These are phyloP conservation scores for Asterella californica DNA, from an alignment of 225 moss, liverwort and hornwort species.

Conservation along the genomic window DNA sequence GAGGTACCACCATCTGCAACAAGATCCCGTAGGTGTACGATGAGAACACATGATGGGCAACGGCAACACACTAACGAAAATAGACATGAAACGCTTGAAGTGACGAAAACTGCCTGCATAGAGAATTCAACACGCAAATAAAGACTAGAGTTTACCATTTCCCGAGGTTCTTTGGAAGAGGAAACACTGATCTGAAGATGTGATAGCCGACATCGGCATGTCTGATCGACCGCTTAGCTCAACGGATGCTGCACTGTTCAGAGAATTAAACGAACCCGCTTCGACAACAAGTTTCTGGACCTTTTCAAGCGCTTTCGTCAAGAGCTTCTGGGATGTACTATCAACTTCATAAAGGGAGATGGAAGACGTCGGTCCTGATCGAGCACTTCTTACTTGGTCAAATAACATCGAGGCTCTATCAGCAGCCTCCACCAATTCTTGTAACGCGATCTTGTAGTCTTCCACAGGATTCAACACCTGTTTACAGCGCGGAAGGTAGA, in stretches of 20 bases:
- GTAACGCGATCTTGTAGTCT: constrained; percentile 59
- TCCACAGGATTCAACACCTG: constrained; percentile 55
- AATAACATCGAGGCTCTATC: constrained; percentile 60
- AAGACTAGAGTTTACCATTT: constrained; percentile 6
- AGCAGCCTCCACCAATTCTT: constrained; percentile 65
- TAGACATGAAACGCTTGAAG: not conserved
- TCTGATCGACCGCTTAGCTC: constrained; percentile 9
- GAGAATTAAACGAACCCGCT: not conserved
- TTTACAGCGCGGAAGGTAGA: constrained; percentile 27
- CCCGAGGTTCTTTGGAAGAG: not conserved
- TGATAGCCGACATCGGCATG: not conserved
- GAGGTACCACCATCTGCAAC: constrained; percentile 1
- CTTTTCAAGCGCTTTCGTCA: constrained; percentile 17
- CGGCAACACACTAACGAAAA: not conserved
- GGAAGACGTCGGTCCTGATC: not conserved
- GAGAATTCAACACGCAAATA: not conserved
- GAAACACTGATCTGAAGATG: constrained; percentile 2
- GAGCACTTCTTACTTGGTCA: constrained; percentile 38
- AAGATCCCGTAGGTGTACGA: not conserved
- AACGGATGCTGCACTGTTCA: constrained; percentile 12
- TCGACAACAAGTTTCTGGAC: constrained; percentile 21
- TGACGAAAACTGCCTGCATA: too few species aligned
- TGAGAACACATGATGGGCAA: not conserved
- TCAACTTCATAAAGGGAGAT: not conserved
- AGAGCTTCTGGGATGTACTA: constrained; percentile 16